Percentiles rank a stretch among this genome's conserved stretches.
Conservation (phyloP, 192 early-diverging fungal genomes). For the Geosiphon pyriformis region DNA sequence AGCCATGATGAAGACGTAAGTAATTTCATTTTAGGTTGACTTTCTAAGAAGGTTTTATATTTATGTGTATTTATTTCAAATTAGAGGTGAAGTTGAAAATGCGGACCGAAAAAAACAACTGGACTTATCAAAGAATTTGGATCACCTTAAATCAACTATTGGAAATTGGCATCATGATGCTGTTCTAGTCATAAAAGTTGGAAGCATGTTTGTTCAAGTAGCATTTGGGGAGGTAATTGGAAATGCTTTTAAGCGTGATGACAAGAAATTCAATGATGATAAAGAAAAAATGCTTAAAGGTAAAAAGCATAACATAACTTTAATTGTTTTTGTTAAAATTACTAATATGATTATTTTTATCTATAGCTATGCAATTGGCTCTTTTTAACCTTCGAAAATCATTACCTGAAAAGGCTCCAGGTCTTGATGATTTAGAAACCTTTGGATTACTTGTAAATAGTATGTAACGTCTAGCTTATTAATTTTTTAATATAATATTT, state of each 20-base stretch:
- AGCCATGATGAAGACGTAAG: slow-evolving; percentile 14
- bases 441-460: slow-evolving; percentile 19
- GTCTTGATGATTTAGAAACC: slow-evolving; percentile 21
- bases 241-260: slow-evolving; percentile 21
- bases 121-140: slow-evolving; percentile 5
- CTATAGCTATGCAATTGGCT: slow-evolving; percentile 23
- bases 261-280: slow-evolving; percentile 19
- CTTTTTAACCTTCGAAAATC: slow-evolving; percentile 15
- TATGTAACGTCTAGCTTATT: slow-evolving; percentile 19
- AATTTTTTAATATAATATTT: slow-evolving; percentile 20
- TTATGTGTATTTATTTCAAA: slow-evolving; percentile 17
- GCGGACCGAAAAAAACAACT: slow-evolving; percentile 5
- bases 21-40: slow-evolving; percentile 2
- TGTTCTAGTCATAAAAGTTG: slow-evolving; percentile 19
- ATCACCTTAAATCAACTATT: slow-evolving; percentile 10
- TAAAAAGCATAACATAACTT: slow-evolving; percentile 22
- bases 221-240: slow-evolving; percentile 22
- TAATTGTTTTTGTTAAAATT: slow-evolving; percentile 22
- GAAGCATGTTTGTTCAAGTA: slow-evolving; percentile 18
- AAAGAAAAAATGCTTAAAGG: slow-evolving; percentile 24
- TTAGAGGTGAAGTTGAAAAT: slow-evolving; percentile 23
- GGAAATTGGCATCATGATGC: slow-evolving; percentile 17
- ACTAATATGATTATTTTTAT: slow-evolving; percentile 17
- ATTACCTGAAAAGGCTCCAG: slow-evolving; percentile 17
- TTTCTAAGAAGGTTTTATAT: slow-evolving; percentile 23